Evolutionary conservation across 2,329 filamentous ascomycete species (phyloP).

Genomic region (Alternaria triticimaculans): DNA sequence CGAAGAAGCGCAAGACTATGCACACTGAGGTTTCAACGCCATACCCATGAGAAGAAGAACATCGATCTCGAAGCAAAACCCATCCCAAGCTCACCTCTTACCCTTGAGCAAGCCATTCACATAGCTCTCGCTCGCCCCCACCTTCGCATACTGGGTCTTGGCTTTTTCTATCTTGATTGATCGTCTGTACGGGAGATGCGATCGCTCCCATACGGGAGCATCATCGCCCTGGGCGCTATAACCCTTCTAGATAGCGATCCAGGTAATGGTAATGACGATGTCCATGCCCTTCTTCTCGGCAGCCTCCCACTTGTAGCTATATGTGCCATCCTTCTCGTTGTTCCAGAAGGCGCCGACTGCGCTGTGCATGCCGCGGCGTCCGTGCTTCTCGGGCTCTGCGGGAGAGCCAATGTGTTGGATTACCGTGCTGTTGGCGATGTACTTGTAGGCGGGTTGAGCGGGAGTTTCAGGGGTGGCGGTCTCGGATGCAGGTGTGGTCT

Average conservation of each 20-base stretch:
- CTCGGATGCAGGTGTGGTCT: slow-evolving; percentile 67
- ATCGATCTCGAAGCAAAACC: slow-evolving; percentile 5
- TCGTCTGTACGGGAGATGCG: background rate
- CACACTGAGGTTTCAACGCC: slow-evolving; percentile 16
- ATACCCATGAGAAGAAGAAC: slow-evolving; percentile 7
- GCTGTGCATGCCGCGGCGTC: slow-evolving; percentile 88
- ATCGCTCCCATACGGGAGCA: background rate
- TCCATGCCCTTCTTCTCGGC: slow-evolving; percentile 60
- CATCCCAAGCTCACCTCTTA: background rate
- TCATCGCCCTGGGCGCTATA: background rate
- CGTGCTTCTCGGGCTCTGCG: slow-evolving; percentile 66
- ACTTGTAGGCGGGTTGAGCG: slow-evolving; percentile 77
- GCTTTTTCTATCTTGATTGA: background rate
- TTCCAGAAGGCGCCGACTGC: slow-evolving; percentile 89
- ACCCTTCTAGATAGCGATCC: slow-evolving; percentile 63
- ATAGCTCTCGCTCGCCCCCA: slow-evolving; percentile 6
- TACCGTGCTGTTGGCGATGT: slow-evolving; percentile 96
- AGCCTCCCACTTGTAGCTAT: slow-evolving; percentile 82
- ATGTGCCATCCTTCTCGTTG: slow-evolving; percentile 88
- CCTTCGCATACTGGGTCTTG: background rate
- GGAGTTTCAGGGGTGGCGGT: slow-evolving; percentile 8
- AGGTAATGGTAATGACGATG: slow-evolving; percentile 66
- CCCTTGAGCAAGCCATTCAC: slow-evolving; percentile 1
- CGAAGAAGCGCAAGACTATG: slow-evolving; percentile 9
- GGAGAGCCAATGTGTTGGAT: slow-evolving; percentile 77